Conservation (phyloP, 2,329 filamentous ascomycete species). For the Diaporthe helianthi region DNA sequence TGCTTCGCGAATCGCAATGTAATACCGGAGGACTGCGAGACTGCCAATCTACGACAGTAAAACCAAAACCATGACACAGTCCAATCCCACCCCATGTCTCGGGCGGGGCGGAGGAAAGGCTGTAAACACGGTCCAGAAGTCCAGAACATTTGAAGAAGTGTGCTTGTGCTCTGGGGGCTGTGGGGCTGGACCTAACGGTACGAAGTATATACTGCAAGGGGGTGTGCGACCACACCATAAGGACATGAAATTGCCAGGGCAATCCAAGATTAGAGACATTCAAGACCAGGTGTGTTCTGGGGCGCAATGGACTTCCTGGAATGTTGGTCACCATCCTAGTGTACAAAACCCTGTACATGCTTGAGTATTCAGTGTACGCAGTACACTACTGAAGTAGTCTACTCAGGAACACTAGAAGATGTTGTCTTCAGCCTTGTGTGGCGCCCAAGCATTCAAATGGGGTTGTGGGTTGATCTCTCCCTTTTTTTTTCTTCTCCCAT, state of each 20-base stretch:
- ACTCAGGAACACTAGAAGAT: background rate
- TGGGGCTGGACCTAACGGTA: background rate
- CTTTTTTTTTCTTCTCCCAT: too few relatives aligned
- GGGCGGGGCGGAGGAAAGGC: background rate
- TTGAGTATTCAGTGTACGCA: too few relatives aligned
- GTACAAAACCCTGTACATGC: too few relatives aligned
- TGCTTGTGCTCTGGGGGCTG: background rate
- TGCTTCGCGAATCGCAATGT: background rate
- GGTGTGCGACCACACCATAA: background rate
- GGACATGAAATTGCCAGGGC: background rate
- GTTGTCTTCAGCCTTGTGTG: background rate
- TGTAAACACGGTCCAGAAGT: background rate
- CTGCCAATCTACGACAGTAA: background rate
- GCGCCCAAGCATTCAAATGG: background rate
- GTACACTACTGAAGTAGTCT: too few relatives aligned
- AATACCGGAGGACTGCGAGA: too few relatives aligned
- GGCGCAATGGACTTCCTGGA: background rate
- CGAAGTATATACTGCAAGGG: background rate
- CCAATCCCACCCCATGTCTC: slow-evolving; percentile 13
- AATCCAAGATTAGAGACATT: slow-evolving; percentile 15
- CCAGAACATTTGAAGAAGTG: too few relatives aligned
- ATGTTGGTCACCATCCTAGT: background rate
- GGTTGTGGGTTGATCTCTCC: background rate
- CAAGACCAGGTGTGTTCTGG: slow-evolving; percentile 8
- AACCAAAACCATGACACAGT: slow-evolving; percentile 1